Base-by-base conservation (phyloP, 371 early-diverging fungal species). In the Mortierella sp. region DNA sequence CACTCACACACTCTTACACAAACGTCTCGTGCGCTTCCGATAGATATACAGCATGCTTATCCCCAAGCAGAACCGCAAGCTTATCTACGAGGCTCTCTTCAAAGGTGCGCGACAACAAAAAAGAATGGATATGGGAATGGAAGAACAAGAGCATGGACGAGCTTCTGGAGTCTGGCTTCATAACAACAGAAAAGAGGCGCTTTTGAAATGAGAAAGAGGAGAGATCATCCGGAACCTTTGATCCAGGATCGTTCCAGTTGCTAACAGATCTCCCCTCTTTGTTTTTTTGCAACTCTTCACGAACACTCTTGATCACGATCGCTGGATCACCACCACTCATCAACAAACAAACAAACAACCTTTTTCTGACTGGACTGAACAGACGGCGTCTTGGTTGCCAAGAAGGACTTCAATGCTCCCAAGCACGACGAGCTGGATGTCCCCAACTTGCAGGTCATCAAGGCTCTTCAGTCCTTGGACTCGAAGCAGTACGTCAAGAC, bases 371-470 rank as follows among this genome's bases (percentile, higher is more conserved):
- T 34, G 34, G 34, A 34, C 10, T 4, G 10, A 34, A 38, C 85
- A 90, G 98, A 97, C 87, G 98, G 98, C 74, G 97, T 96, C 81
- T 82, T 98, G 73, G 97, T 97, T 67, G 98, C 96, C 86, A 93
- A 96, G 89, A 97, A 98, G 92, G 97, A 98, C 90, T 96, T 84
- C 91, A 94, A 97, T 85, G 89, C 91, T 58, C 88, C 95, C 82
- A 93, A 93, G 87, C 98, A 98, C 88, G 84, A 85, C 63, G 96
- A 97, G 67, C 87, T 98, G 80, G 90, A 92, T 73, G 97, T 99
- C 59, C 94, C 96, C 72, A 98, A 99, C 92, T 88, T 97, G 59
- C 90, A 98, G 82, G 99, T 98, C 81, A 95, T 98, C 90, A 99
- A 97, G 93, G 92, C 95, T 60, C 88, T 97, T 80, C 97, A 96